Evolutionary conservation across 2,329 filamentous ascomycete species (phyloP), one percentile per base, ranked within the genome.

Genomic region (Mollisia scopiformis): DNA sequence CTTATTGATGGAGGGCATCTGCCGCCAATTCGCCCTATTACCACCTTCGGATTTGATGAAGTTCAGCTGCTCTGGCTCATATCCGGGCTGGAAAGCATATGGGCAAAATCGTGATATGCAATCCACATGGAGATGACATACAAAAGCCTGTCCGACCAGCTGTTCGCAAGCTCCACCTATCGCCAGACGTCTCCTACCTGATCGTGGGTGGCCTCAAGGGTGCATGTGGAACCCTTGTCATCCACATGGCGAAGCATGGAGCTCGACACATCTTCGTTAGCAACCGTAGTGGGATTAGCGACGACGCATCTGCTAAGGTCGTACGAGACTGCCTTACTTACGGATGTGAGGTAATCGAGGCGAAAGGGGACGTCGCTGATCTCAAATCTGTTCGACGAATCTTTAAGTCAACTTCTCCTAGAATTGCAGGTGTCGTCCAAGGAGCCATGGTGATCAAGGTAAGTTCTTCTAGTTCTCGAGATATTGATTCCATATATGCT

Each of bases 51-150:
- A 19, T 66, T 66, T 75, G 55, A 70, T 23, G 77, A 6, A 75
- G 10, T 55, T 69, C 4, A 13, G 49, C 55, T 23, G 66, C 64
- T 19, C 49, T 69, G 16, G 3, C 33, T 14, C 65, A 71, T n/a
- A 72, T 81, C 66, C 77, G 78, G 56, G 69, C 67, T 28, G 78
- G 77, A 0, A 66, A 71, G 1, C 78, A 79, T 56, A 72, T 79
- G 16, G 80, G 79, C 0, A 81, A 81, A 57, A 70, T 80, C 6
- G 71, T 79, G 6, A 61, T 67, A 33, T 33, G 30, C 13, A 33
- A 33, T 27, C 50, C 66, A 6, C 54, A 63, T 61, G 57, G 61
- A 19, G 23, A 55, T 30, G 43, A 46, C 16, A 31, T 28, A 28
- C 23, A 57, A 27, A 35, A 61, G 30, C 31, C 57, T 19, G 30